Conservation (phyloP, 2,329 filamentous ascomycete genomes). For the Trichoderma guizhouense region DNA sequence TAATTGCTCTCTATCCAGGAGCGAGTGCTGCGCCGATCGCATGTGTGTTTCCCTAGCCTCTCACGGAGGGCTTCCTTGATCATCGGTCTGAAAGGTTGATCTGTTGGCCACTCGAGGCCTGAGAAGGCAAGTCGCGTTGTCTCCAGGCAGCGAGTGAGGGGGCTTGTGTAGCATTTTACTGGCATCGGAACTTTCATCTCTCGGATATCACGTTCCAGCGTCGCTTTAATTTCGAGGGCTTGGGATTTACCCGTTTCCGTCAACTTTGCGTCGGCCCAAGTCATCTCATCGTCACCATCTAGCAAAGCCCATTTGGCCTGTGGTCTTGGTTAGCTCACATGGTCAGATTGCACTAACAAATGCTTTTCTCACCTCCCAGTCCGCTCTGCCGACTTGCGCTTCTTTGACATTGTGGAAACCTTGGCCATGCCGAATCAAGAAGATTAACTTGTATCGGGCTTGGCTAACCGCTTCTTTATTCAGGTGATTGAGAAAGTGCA, state of each 20-base stretch:
- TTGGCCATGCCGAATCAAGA: not conserved
- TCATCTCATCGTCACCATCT: not conserved
- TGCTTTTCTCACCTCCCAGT: not conserved
- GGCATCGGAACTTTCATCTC: not conserved
- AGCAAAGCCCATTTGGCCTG: not conserved
- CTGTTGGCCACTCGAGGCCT: not conserved
- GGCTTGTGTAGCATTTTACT: not conserved
- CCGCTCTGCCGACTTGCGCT: not conserved
- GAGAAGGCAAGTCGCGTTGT: not conserved
- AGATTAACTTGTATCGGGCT: not conserved
- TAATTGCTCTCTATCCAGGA: not conserved
- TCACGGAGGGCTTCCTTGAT: not conserved
- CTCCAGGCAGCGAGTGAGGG: not conserved
- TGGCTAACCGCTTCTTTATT: not conserved
- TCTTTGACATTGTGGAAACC: not conserved
- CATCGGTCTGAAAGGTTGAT: not conserved
- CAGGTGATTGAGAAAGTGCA: not conserved
- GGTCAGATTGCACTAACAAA: not conserved
- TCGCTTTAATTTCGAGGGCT: not conserved
- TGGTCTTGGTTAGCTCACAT: not conserved
- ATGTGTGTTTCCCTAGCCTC: not conserved
- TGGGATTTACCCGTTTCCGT: not conserved
- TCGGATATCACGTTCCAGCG: not conserved
- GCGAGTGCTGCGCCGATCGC: not conserved
- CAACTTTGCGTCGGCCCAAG: not conserved